Evolutionary conservation across 1,139 yeast species (phyloP).

Genomic region (Diutina ranongensis): DNA sequence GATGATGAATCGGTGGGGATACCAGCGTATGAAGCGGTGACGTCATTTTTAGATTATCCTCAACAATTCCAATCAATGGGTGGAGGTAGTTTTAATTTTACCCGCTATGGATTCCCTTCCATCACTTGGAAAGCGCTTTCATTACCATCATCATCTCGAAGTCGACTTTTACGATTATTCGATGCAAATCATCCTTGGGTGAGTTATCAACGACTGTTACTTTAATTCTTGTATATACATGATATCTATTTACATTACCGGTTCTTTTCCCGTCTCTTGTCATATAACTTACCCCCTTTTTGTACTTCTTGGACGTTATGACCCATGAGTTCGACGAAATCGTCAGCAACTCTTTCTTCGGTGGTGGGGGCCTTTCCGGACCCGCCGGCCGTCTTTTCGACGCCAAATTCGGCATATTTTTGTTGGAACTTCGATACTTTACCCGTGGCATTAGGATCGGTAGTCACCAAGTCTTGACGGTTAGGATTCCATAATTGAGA

Average conservation of each 20-base stretch:
- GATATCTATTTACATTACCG: slow-evolving; percentile 10
- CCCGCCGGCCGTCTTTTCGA: slow-evolving; percentile 13
- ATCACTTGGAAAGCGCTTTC: neutral
- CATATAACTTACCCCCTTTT: slow-evolving; percentile 49
- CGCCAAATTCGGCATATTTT: slow-evolving; percentile 49
- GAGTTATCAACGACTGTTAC: neutral
- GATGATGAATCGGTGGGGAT: neutral
- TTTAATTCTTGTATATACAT: slow-evolving; percentile 6
- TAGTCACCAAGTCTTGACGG: slow-evolving; percentile 61
- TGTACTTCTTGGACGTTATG: slow-evolving; percentile 52
- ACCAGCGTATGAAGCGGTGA: neutral
- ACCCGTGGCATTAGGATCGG: slow-evolving; percentile 78
- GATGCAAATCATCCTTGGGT: neutral
- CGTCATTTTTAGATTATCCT: neutral
- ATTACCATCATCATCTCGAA: neutral
- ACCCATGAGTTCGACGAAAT: slow-evolving; percentile 38
- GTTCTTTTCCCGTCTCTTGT: slow-evolving; percentile 33
- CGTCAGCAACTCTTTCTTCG: slow-evolving; percentile 2
- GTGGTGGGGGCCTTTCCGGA: slow-evolving; percentile 10
- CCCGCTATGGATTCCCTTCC: neutral
- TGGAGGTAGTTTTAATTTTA: neutral
- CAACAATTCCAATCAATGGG: neutral
- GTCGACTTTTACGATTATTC: neutral
- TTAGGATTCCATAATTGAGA: slow-evolving; percentile 81
- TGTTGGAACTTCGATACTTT: slow-evolving; percentile 76